Evolutionary conservation across 2,329 filamentous ascomycete genomes (phyloP).

Genomic region (Sordariomycetes sp.): DNA sequence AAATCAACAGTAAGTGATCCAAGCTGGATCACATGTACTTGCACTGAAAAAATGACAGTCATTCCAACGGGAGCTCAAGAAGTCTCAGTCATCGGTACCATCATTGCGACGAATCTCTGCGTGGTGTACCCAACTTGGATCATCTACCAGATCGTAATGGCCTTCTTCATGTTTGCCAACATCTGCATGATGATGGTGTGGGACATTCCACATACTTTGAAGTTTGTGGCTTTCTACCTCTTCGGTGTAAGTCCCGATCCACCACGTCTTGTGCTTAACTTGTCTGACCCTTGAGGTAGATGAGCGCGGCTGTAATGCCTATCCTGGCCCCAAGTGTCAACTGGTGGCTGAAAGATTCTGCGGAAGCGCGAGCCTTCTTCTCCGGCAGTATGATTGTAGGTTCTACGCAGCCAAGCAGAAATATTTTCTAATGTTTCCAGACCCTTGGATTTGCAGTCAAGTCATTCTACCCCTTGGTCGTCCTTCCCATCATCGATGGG

Average conservation of each 20-base stretch:
- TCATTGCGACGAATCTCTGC: slow-evolving; percentile 12
- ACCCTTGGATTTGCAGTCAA: slow-evolving; percentile 16
- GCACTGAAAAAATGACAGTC: no score
- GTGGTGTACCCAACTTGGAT: slow-evolving; percentile 20
- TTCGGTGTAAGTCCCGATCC: no score
- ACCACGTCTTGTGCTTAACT: no score
- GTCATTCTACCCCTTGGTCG: slow-evolving; percentile 12
- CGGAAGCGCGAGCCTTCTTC: slow-evolving; percentile 14
- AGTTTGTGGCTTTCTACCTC: slow-evolving; percentile 12
- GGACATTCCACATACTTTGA: slow-evolving; percentile 10
- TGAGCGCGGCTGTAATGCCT: slow-evolving; percentile 12
- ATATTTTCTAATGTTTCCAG: neutral
- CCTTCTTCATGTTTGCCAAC: slow-evolving; percentile 10
- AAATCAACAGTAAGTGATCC: no score
- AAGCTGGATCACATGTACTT: no score
- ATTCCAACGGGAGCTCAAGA: slow-evolving; percentile 27
- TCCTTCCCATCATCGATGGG: slow-evolving; percentile 11
- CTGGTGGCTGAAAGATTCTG: slow-evolving; percentile 12
- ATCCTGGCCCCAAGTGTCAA: slow-evolving; percentile 14
- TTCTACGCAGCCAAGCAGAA: slow-evolving; percentile 4
- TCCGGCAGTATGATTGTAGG: slow-evolving; percentile 13
- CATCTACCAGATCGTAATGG: slow-evolving; percentile 12
- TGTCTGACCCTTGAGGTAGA: no score
- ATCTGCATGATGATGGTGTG: slow-evolving; percentile 10
- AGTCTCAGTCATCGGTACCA: slow-evolving; percentile 14